phyloP scores from a whole-genome alignment of 1,284 basidiomycete species.

The Farysia itapuensis region DNA sequence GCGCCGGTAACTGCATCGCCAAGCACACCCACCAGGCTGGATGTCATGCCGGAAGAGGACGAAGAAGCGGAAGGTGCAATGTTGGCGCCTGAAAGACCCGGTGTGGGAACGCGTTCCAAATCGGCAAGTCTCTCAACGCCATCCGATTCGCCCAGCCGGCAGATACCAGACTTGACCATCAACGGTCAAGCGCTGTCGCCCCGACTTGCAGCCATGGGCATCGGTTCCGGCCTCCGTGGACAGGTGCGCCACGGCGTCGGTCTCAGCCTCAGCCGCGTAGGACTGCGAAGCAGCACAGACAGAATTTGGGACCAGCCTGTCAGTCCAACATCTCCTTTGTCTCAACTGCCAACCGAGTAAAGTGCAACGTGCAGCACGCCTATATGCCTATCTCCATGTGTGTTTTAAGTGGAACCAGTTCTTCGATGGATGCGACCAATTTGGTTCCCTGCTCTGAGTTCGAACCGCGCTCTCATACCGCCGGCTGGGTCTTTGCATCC shows the following conservation, averaged over 20 bases:
- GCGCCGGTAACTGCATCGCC: constrained; percentile 8
- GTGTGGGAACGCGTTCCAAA: constrained; percentile 3
- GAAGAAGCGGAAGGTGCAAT: constrained; percentile 4
- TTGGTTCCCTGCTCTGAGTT: no score
- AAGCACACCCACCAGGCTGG: constrained; percentile 2
- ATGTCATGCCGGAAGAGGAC: constrained; percentile 24
- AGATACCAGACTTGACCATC: constrained; percentile 26
- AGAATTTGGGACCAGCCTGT: constrained; percentile 41
- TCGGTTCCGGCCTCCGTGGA: constrained; percentile 2
- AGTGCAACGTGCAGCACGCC: no score
- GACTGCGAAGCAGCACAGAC: constrained; percentile 28
- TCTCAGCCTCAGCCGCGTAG: constrained; percentile 29
- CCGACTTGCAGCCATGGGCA: constrained; percentile 7
- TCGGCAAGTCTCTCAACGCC: constrained; percentile 7
- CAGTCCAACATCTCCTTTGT: no score
- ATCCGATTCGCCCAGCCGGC: constrained; percentile 5
- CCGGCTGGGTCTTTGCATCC: no score
- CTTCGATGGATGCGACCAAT: no score
- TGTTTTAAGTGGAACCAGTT: no score
- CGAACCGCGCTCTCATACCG: no score
- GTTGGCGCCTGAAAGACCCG: not conserved
- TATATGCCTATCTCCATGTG: no score
- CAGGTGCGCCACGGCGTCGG: constrained; percentile 24
- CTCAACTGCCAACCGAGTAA: no score
- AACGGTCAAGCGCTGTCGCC: constrained; percentile 19